Conservation (phyloP, 2,329 filamentous ascomycete species). For the Pseudogymnoascus sp. region DNA sequence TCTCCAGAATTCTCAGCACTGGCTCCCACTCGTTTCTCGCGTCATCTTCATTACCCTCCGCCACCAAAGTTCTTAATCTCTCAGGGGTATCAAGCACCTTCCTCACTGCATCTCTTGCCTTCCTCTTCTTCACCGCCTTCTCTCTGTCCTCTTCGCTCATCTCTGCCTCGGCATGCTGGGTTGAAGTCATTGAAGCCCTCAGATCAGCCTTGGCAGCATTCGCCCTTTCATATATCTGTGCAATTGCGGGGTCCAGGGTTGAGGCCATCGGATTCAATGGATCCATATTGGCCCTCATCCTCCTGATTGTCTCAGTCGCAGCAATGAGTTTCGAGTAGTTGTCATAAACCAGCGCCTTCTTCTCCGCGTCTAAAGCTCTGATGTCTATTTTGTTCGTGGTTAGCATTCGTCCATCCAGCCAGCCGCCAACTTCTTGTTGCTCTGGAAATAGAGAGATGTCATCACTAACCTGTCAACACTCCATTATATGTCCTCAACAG, state of each 20-base stretch:
- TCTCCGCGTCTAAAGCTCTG: constrained; percentile 82
- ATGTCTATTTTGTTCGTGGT: constrained; percentile 50
- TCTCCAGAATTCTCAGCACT: constrained; percentile 20
- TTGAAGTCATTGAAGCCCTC: constrained; percentile 15
- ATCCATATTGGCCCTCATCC: constrained; percentile 78
- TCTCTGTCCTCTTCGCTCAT: constrained; percentile 36
- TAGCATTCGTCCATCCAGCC: not conserved
- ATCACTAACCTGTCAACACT: constrained; percentile 49
- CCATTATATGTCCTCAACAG: constrained; percentile 62
- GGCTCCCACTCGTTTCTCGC: constrained; percentile 48
- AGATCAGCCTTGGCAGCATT: constrained; percentile 22
- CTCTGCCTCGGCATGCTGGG: constrained; percentile 4
- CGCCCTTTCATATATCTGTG: constrained; percentile 54
- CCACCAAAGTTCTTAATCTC: constrained; percentile 48
- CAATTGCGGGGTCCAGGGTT: constrained; percentile 64
- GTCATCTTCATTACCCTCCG: constrained; percentile 50
- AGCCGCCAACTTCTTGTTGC: not conserved
- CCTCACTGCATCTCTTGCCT: constrained; percentile 3
- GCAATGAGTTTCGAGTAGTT: constrained; percentile 96
- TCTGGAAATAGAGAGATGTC: not conserved
- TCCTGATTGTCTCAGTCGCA: constrained; percentile 92
- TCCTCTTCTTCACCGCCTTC: not conserved
- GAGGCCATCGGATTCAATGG: constrained; percentile 65
- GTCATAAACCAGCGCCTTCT: constrained; percentile 95
- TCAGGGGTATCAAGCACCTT: constrained; percentile 23